Conservation (phyloP, 306 rosid species). For the Acacia confusa region DNA sequence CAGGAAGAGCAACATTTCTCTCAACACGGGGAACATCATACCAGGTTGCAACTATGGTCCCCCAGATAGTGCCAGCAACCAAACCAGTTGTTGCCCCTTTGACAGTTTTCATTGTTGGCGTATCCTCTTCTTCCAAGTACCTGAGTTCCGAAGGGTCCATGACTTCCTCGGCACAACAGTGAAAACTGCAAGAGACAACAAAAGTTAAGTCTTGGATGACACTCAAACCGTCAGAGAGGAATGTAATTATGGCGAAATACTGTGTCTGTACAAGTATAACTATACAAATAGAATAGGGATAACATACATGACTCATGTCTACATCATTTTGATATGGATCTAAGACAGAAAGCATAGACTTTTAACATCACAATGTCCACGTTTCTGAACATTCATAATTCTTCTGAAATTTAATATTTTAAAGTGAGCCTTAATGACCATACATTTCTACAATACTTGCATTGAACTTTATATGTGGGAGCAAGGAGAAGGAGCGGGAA, state of each 20-base stretch:
- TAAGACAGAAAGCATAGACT: background rate
- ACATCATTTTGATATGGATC: background rate
- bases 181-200: constrained; percentile 7
- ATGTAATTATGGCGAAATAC: background rate
- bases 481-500: background rate
- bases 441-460: background rate
- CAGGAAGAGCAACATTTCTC: constrained; percentile 93
- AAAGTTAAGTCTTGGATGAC: background rate
- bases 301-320: background rate
- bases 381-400: background rate
- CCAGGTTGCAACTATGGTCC: constrained; percentile 91
- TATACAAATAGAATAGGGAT: background rate
- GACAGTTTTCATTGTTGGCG: constrained; percentile 60
- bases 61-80: constrained; percentile 78
- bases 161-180: constrained; percentile 30
- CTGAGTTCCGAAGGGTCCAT: constrained; percentile 65
- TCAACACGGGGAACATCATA: constrained; percentile 95
- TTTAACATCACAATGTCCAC: background rate
- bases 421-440: background rate
- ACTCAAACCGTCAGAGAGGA: constrained; percentile 6
- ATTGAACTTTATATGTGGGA: background rate
- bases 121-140: constrained; percentile 57
- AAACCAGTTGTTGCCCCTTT: constrained; percentile 89
- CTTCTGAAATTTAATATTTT: background rate
- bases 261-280: background rate